Conservation (phyloP, 2,329 filamentous ascomycete genomes). For the Trichophyton benhamiae region DNA sequence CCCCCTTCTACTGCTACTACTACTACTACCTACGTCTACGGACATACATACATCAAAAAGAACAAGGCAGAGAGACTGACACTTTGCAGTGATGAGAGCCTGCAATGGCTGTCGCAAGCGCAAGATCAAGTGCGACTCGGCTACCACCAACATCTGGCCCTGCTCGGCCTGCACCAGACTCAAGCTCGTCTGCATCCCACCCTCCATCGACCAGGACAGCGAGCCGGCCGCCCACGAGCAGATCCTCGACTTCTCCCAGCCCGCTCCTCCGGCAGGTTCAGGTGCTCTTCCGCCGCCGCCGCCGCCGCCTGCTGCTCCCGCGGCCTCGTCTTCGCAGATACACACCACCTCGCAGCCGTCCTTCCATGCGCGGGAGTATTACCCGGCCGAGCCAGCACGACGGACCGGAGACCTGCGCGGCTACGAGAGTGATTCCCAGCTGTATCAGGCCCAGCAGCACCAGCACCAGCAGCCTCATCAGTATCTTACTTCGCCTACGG, state of each 20-base stretch:
- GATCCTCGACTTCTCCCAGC: conserved; percentile 15
- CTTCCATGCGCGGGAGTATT: background rate
- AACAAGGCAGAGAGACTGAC: conserved; percentile 10
- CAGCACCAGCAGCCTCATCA: conserved; percentile 6
- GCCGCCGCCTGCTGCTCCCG: background rate
- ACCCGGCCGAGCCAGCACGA: background rate
- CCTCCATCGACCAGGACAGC: conserved; percentile 65
- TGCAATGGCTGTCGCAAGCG: conserved; percentile 88
- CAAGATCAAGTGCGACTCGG: conserved; percentile 97
- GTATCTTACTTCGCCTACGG: conserved; percentile 36
- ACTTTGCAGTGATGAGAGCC: conserved; percentile 73
- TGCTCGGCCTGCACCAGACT: conserved; percentile 86
- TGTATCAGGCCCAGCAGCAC: conserved; percentile 5
- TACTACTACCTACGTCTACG: background rate
- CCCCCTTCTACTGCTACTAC: no score
- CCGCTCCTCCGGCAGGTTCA: background rate
- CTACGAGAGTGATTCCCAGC: background rate
- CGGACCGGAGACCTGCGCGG: background rate
- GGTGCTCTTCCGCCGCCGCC: background rate
- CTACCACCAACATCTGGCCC: conserved; percentile 94
- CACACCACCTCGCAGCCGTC: background rate
- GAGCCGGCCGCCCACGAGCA: conserved; percentile 24
- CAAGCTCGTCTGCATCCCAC: conserved; percentile 86
- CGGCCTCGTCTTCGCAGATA: background rate
- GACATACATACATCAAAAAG: background rate